These are phyloP conservation scores for Bretschneidera sinensis DNA, from an alignment of 345 rosid genomes.

Conservation along the genomic window DNA sequence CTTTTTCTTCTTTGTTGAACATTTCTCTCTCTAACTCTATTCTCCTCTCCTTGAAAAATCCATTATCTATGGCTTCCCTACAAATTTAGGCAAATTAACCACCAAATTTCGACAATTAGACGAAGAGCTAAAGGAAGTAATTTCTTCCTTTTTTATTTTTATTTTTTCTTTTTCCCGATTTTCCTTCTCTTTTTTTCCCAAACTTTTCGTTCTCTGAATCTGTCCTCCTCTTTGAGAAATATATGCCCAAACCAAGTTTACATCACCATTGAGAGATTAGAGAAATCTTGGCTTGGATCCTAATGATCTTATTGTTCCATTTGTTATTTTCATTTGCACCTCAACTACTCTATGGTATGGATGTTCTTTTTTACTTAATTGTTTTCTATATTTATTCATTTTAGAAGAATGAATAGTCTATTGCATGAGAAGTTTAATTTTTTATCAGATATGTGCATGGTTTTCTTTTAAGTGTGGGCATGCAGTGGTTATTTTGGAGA, in stretches of 20 bases:
- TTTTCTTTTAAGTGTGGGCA: conserved; percentile 60
- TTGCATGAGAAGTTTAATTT: conserved; percentile 41
- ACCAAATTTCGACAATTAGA: no score
- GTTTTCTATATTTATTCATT: not conserved
- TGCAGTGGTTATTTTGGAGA: conserved; percentile 90
- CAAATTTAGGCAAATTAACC: no score
- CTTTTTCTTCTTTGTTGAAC: no score
- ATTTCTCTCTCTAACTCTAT: no score
- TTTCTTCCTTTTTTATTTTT: no score
- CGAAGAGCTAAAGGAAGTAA: no score
- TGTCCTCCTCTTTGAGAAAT: no score
- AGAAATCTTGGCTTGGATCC: conserved; percentile 74
- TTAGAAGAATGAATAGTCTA: conserved; percentile 16
- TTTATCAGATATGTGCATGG: conserved; percentile 89
- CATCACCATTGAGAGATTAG: conserved; percentile 51
- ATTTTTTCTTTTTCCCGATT: no score
- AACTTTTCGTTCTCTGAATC: no score
- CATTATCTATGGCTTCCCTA: no score
- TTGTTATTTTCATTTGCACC: conserved; percentile 57
- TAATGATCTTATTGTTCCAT: conserved; percentile 75
- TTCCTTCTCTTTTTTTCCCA: no score
- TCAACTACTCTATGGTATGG: conserved; percentile 79
- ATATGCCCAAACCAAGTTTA: conserved; percentile 39
- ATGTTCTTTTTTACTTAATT: conserved; percentile 31
- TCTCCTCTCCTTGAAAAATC: no score